Percentiles rank a stretch among this genome's conserved stretches.
Conservation (phyloP, 129 eudicot genomes). For the Dittrichia graveolens region DNA sequence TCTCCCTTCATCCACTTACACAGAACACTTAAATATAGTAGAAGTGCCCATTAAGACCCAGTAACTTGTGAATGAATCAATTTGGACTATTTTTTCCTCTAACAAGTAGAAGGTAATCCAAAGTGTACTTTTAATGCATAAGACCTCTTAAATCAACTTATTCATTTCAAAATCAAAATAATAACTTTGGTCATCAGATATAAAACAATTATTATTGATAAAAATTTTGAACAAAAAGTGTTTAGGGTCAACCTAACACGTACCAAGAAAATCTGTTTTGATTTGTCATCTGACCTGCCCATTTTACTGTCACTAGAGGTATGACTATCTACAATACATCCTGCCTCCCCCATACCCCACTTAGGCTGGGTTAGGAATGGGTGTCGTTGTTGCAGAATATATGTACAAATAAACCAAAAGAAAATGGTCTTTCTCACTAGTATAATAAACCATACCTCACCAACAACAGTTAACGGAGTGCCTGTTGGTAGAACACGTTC, state of each 20-base stretch:
- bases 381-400: neutral
- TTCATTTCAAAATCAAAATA: neutral
- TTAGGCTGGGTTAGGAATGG: neutral
- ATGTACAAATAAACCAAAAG: conserved; percentile 9
- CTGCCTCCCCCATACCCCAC: neutral
- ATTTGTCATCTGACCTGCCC: neutral
- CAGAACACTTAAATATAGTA: too few relatives aligned
- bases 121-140: neutral
- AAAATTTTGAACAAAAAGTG: neutral
- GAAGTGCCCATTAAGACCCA: too few relatives aligned
- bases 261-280: neutral
- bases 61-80: too few relatives aligned
- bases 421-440: conserved; percentile 5
- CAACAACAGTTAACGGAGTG: conserved; percentile 92
- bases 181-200: neutral
- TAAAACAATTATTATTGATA: neutral
- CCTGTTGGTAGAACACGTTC: conserved; percentile 98
- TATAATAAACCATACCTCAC: conserved; percentile 69
- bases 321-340: too few relatives aligned
- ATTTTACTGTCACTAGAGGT: neutral
- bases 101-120: neutral
- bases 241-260: neutral
- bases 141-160: neutral
- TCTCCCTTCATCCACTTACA: too few relatives aligned
- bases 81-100: too few relatives aligned